Base-by-base conservation (phyloP, 805 yeast species). In the Ogataea pignaliae region DNA sequence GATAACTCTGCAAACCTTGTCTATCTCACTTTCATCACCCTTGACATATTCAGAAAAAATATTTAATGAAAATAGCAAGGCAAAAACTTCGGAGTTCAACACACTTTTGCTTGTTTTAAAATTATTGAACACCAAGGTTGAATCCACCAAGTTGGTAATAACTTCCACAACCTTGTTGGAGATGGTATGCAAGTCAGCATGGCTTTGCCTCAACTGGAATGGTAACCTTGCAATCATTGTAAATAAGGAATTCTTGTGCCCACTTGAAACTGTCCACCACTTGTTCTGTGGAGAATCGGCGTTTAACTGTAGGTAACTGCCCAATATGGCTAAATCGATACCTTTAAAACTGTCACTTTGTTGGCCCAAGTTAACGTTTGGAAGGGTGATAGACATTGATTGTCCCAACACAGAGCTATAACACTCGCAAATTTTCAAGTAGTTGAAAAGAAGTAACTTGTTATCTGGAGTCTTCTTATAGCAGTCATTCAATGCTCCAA, bases 211-310 rank as follows among this genome's bases (percentile, higher is more conserved):
- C 21, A 63, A 41, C 29, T 55, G 47, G 36, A 54, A 45, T 2
- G 69, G 76, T 33, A 87, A 64, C 56, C 78, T 76, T 28, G 85
- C 54, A 43, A 88, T 65, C 7, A 79, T 75, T 0, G 90, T 80
- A 61, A 88, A 88, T 37, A 86, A 66, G 0, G 95, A 81, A 43
- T 73, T 71, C 14, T 69, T 67, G 1, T 64, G 56, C 7, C 67
- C 69, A 2, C 71, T 47, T 26, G 75, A 66, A 14, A 49, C 39
- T 57, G 78, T 83, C 89, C 93, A 89, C 96, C 96, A 90, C 62
- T 82, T 86, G 29, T 80, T 71, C 30, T 59, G 60, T 13, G 45
- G 51, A 10, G 74, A 53, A 16, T 51, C 68, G 16, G 81, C 77
- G 50, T 80, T 87, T 11, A 83, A 65, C 46, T 80, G 81, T 49